A percentile compares a stretch with the other conserved stretches of the same genome.
Conservation (phyloP, 108 stramenopile genomes). For the Licmophora abbreviata region DNA sequence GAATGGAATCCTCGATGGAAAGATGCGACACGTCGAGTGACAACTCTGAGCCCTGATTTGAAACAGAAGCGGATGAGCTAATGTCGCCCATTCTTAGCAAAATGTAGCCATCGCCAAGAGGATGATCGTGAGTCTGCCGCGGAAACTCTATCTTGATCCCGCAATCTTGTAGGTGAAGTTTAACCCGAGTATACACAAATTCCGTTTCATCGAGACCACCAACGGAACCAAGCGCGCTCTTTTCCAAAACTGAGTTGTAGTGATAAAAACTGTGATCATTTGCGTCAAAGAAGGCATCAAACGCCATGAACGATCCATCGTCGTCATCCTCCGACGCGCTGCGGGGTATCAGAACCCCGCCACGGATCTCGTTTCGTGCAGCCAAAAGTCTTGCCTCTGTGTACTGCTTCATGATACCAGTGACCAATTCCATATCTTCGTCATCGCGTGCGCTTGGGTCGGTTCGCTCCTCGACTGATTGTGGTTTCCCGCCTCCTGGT, state of each 20-base stretch:
- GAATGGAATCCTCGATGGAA: slow-evolving; percentile 57
- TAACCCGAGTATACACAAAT: slow-evolving; percentile 43
- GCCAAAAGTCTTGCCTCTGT: slow-evolving; percentile 57
- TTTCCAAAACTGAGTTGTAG: slow-evolving; percentile 31
- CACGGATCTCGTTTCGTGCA: slow-evolving; percentile 50
- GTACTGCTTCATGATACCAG: slow-evolving; percentile 70
- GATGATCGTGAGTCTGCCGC: not conserved
- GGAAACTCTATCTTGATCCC: slow-evolving; percentile 43
- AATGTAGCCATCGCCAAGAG: slow-evolving; percentile 35
- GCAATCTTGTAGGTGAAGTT: slow-evolving; percentile 28
- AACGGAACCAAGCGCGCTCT: slow-evolving; percentile 9
- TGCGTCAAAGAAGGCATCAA: slow-evolving; percentile 81
- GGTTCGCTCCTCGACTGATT: slow-evolving; percentile 4
- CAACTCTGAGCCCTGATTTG: slow-evolving; percentile 22
- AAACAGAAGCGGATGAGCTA: slow-evolving; percentile 19
- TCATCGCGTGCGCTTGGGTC: slow-evolving; percentile 18
- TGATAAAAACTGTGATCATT: slow-evolving; percentile 65
- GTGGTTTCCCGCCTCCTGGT: not conserved
- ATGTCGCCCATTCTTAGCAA: slow-evolving; percentile 44
- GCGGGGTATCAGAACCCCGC: slow-evolving; percentile 59
- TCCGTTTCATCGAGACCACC: slow-evolving; percentile 5
- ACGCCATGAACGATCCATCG: slow-evolving; percentile 35
- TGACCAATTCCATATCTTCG: slow-evolving; percentile 45
- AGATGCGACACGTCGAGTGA: slow-evolving; percentile 41
- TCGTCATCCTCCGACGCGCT: slow-evolving; percentile 35